Evolutionary conservation across 768 basidiomycete species (phyloP).

Genomic region (Podaxis pistillaris): DNA sequence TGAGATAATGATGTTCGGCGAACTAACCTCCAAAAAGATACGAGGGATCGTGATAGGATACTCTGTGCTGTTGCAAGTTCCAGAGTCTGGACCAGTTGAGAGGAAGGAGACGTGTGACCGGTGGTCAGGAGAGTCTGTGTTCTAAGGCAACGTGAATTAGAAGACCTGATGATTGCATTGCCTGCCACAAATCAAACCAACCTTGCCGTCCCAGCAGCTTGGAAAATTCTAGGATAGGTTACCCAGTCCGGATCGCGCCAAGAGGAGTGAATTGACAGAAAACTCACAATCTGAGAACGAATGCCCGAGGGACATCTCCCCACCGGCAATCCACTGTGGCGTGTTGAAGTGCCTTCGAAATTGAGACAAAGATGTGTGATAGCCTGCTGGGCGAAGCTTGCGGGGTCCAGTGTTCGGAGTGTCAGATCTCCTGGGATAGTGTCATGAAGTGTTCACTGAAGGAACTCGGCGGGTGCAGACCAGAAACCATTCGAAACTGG

Average conservation of each 20-base stretch:
- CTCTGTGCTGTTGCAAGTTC: slow-evolving; percentile 33
- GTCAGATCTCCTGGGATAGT: slow-evolving; percentile 28
- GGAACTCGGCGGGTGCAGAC: slow-evolving; percentile 16
- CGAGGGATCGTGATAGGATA: slow-evolving; percentile 40
- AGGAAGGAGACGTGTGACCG: slow-evolving; percentile 38
- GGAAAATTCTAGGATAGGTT: slow-evolving; percentile 23
- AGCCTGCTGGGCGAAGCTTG: slow-evolving; percentile 35
- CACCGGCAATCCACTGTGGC: slow-evolving; percentile 29
- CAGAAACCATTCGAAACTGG: slow-evolving; percentile 40
- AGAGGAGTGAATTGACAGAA: too few relatives aligned
- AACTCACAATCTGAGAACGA: slow-evolving; percentile 36
- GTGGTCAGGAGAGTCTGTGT: slow-evolving; percentile 38
- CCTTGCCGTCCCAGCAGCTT: slow-evolving; percentile 37
- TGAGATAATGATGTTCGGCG: neutral
- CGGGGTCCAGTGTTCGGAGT: slow-evolving; percentile 30
- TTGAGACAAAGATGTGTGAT: slow-evolving; percentile 40
- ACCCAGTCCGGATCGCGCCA: too few relatives aligned
- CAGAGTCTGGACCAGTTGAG: slow-evolving; percentile 39
- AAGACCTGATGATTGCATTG: neutral
- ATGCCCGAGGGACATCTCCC: slow-evolving; percentile 33
- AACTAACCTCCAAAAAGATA: slow-evolving; percentile 39
- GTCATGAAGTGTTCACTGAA: neutral
- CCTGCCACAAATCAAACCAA: slow-evolving; percentile 1
- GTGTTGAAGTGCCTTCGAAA: slow-evolving; percentile 30
- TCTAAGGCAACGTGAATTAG: slow-evolving; percentile 20